Evolutionary conservation across 2,329 filamentous ascomycete species (phyloP), one percentile per base, ranked within the genome.

Genomic region (Fusarium sp.): DNA sequence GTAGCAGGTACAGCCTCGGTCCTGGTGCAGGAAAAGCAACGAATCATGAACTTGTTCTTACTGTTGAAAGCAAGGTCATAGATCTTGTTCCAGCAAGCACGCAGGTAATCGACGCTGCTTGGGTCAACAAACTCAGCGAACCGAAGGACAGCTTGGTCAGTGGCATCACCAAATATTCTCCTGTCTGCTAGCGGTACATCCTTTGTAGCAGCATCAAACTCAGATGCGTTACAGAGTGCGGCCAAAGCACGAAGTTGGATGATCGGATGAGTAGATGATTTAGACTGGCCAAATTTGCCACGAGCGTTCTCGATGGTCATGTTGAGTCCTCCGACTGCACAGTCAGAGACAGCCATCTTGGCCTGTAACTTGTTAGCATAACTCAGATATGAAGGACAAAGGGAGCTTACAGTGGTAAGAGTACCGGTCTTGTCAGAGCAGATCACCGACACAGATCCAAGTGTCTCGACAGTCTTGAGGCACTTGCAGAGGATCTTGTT

Each of bases 31-130:
- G 9, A 18, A 11, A 67, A 67, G 26, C 64, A 57, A 12, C 63
- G 63, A 62, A 95, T 88, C 90, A 94, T 95, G 79, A 91, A 95
- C 81, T 95, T 95, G 83, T 94, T 95, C 84, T 94, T 94, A 82
- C 91, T 94, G 83, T 95, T 95, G 81, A 95, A 95, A 0, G 91
- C 89, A 34, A 94, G 84, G 61, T 92, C 90, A 75, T 90, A 94
- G 5, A 88, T 87, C 59, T 88, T 90, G 58, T 87, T 87, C 91
- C 92, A 94, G 71, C 87, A 85, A 20, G 86, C 84, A 13, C 90
- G 88, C 10, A 92, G 82, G 57, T 92, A 87, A 1, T 86, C 81
- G 1, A 93, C 89, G 1, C 75, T 70, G 6, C 75, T 75, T 0
- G 95, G 84, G 7, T 84, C 84, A 3, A 67, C 44, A 20, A 58